Evolutionary conservation across 2,329 filamentous ascomycete species (phyloP).

Genomic region (Lasiodiplodia gonubiensis): DNA sequence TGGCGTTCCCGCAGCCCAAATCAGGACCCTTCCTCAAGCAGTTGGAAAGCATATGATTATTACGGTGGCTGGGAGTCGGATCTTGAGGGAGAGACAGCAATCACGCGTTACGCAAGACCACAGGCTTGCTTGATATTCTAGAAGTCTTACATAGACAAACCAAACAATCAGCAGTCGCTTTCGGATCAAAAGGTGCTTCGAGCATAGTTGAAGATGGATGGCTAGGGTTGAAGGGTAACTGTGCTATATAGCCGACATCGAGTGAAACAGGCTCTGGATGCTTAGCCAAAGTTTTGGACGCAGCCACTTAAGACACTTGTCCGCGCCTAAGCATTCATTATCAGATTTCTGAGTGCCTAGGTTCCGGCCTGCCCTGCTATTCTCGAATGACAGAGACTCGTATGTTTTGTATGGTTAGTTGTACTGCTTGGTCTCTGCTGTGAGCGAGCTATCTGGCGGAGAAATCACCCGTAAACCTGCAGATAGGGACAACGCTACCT

Average conservation of each 20-base stretch:
- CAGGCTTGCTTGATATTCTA: neutral
- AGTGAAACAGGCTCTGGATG: neutral
- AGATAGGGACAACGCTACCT: neutral
- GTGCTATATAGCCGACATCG: neutral
- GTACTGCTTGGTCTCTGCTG: neutral
- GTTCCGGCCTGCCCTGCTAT: too few species aligned
- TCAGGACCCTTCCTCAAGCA: too few species aligned
- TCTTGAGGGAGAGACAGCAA: neutral
- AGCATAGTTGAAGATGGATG: too few species aligned
- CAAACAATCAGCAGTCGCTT: neutral
- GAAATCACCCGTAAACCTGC: neutral
- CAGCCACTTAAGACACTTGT: neutral
- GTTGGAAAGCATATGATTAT: neutral
- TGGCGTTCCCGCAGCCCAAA: neutral
- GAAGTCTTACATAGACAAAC: neutral
- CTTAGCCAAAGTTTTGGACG: neutral
- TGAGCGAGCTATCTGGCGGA: neutral
- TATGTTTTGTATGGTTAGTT: neutral
- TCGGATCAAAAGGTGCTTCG: neutral
- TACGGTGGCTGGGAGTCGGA: neutral
- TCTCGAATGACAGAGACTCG: too few species aligned
- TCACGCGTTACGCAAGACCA: neutral
- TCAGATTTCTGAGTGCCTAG: neutral
- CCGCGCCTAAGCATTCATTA: neutral
- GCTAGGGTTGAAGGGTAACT: neutral